Conservation (phyloP, 129 eudicot species). For the Pseudognaphalium luteoalbum region DNA sequence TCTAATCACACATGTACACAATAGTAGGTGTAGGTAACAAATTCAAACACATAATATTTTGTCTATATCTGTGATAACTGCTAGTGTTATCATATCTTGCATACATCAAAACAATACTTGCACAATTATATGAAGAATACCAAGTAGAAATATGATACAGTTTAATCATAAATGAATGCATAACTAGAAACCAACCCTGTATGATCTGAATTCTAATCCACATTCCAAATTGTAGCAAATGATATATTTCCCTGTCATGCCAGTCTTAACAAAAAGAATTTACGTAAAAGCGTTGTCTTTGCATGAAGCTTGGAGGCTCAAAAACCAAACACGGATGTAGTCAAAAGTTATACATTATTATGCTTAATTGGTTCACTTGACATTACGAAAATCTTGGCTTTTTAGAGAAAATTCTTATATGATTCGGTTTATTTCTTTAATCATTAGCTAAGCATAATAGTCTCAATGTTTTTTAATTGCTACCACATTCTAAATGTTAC, state of each 20-base stretch:
- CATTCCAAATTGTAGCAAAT: background rate
- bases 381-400: slow-evolving; percentile 2
- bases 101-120: background rate
- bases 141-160: too few relatives aligned
- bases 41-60: background rate
- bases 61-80: background rate
- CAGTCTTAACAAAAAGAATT: background rate
- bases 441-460: slow-evolving; percentile 3
- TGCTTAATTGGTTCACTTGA: slow-evolving; percentile 16
- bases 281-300: background rate
- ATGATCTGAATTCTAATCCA: background rate
- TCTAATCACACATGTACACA: background rate
- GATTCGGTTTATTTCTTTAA: slow-evolving; percentile 14
- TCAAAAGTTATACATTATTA: background rate
- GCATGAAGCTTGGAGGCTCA: background rate
- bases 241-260: background rate
- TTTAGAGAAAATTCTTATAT: slow-evolving; percentile 16
- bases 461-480: slow-evolving; percentile 6
- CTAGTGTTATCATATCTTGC: background rate
- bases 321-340: background rate
- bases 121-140: too few relatives aligned
- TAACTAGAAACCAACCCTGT: too few relatives aligned
- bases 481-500: slow-evolving; percentile 31
- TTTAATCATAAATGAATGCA: too few relatives aligned
- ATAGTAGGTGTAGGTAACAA: background rate